phyloP scores from a whole-genome alignment of 2,329 filamentous ascomycete genomes.

The Pseudophaeomoniella oleicola region DNA sequence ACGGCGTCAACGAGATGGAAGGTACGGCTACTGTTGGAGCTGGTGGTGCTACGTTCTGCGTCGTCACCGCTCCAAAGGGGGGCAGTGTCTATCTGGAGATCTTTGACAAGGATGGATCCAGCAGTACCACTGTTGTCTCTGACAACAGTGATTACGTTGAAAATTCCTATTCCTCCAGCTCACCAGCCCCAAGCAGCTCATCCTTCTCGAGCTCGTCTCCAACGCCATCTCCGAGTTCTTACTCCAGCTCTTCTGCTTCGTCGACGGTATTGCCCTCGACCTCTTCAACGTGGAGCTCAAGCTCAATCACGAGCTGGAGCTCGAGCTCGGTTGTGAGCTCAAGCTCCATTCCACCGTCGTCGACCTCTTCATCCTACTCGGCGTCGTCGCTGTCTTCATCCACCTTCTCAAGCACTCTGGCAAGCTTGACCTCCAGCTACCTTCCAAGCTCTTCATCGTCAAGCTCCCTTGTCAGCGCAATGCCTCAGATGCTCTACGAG shows the following conservation, averaged over 20 bases:
- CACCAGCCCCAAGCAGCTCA: conserved; percentile 13
- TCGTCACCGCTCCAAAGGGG: conserved; percentile 59
- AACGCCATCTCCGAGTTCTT: conserved; percentile 12
- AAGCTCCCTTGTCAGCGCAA: conserved; percentile 16
- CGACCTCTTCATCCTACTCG: conserved; percentile 1
- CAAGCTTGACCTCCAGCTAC: conserved; percentile 4
- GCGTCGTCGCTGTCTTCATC: neutral
- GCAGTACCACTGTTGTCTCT: neutral
- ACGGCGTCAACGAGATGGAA: conserved; percentile 42
- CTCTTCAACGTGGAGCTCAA: conserved; percentile 2
- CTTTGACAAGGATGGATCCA: conserved; percentile 25
- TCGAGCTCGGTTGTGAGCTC: conserved; percentile 9
- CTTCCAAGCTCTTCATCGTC: conserved; percentile 16
- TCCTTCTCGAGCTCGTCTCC: conserved; percentile 4
- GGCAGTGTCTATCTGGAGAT: conserved; percentile 53
- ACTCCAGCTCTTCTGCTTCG: conserved; percentile 10
- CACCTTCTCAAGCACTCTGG: neutral
- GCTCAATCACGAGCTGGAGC: conserved; percentile 5
- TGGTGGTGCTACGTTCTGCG: conserved; percentile 57
- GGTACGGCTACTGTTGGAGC: conserved; percentile 47
- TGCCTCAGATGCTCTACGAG: neutral
- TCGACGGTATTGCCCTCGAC: conserved; percentile 7
- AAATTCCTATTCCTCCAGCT: conserved; percentile 9
- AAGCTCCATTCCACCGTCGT: conserved; percentile 4
- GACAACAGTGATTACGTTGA: conserved; percentile 4